A percentile compares a stretch with the other conserved stretches of the same genome.
These are phyloP conservation scores for Astragalus glycyphyllos DNA, from an alignment of 306 rosid species.

Conservation along the genomic window DNA sequence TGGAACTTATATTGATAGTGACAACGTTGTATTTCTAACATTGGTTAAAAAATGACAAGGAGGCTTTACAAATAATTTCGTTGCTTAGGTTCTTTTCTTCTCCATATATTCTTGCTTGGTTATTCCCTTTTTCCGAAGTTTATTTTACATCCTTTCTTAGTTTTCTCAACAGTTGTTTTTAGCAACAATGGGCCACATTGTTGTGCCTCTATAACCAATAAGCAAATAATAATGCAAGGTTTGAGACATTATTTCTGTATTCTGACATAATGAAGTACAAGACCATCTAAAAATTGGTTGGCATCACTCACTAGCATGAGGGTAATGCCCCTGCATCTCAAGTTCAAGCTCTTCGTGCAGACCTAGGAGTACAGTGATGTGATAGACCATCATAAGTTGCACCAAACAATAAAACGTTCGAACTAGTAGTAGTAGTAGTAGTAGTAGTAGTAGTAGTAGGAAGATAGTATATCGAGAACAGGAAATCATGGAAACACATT, in stretches of 20 bases:
- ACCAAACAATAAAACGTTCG: conserved; percentile 6
- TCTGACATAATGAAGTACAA: not conserved
- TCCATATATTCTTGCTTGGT: not conserved
- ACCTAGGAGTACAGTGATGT: conserved; percentile 14
- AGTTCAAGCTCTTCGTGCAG: conserved; percentile 24
- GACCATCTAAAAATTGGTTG: not conserved
- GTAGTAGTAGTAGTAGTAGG: not conserved
- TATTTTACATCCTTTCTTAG: not conserved
- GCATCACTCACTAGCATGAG: not conserved
- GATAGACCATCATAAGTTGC: conserved; percentile 15
- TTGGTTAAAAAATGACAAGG: too few relatives aligned
- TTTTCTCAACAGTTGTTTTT: not conserved
- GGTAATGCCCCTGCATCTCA: conserved; percentile 10
- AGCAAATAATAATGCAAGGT: not conserved
- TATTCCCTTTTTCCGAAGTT: not conserved
- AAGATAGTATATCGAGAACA: not conserved
- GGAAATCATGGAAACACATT: conserved; percentile 11
- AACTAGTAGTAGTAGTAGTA: not conserved
- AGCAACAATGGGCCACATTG: not conserved
- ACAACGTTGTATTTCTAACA: too few relatives aligned
- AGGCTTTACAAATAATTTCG: too few relatives aligned
- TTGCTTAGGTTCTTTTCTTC: conserved; percentile 1
- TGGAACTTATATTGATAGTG: too few relatives aligned
- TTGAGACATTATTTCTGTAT: conserved; percentile 17
- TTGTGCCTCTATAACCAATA: not conserved